A percentile compares a stretch with the other conserved stretches of the same genome.
These are phyloP conservation scores for Letharia lupina DNA, from an alignment of 495 filamentous ascomycete genomes.

Conservation along the genomic window DNA sequence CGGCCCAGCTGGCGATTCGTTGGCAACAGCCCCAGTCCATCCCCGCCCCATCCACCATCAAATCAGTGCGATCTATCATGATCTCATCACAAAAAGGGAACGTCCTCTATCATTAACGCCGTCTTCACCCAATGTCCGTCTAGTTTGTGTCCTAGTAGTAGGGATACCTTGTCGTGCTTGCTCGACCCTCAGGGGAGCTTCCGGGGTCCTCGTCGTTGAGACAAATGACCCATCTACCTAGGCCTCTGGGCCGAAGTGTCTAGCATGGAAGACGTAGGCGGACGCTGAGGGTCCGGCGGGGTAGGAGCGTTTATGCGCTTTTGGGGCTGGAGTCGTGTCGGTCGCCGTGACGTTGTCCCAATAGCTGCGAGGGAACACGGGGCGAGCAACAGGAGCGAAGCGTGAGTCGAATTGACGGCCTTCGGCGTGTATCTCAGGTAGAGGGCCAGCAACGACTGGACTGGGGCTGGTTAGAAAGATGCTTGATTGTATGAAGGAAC, in stretches of 20 bases:
- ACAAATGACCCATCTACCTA: neutral
- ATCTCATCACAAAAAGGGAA: conserved; percentile 2
- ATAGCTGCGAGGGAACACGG: conserved; percentile 18
- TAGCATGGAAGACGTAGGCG: conserved; percentile 1
- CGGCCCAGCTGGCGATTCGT: conserved; percentile 1
- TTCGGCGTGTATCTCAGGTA: conserved; percentile 20
- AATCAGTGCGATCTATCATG: neutral
- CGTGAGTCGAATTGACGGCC: conserved; percentile 19
- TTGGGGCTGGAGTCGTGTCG: conserved; percentile 6
- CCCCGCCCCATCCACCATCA: neutral
- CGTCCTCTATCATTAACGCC: conserved; percentile 1
- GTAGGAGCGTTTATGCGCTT: conserved; percentile 2
- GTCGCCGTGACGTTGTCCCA: conserved; percentile 14
- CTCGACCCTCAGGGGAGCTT: conserved; percentile 2
- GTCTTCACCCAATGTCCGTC: neutral
- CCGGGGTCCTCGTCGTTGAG: neutral
- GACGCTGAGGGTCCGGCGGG: conserved; percentile 5
- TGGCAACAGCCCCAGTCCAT: conserved; percentile 2
- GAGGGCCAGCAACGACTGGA: conserved; percentile 11
- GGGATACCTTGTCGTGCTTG: neutral
- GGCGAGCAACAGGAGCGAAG: conserved; percentile 20
- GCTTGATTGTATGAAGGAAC: neutral
- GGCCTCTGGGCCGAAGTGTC: neutral
- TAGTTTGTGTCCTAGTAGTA: neutral
- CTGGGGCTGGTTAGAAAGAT: conserved; percentile 9